Conservation (phyloP, 1,139 yeast species). For the Nakaseomyces delphensis region DNA sequence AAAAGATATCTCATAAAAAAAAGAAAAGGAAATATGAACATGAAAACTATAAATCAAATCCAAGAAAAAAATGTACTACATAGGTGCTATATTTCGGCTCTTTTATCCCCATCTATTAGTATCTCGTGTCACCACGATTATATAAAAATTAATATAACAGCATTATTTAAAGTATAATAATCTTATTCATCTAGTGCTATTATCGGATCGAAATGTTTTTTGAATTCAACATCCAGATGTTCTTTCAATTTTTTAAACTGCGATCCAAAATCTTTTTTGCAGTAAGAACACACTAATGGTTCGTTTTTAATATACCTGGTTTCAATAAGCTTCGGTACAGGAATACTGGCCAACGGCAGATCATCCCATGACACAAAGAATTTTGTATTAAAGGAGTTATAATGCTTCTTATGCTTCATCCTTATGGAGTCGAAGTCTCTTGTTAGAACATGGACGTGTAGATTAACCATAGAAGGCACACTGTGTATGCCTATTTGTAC, state of each 20-base stretch:
- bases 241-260: constrained; percentile 41
- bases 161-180: background rate
- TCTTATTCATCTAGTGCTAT: background rate
- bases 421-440: constrained; percentile 48
- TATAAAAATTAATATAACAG: background rate
- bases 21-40: too few relatives aligned
- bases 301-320: constrained; percentile 29
- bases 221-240: constrained; percentile 43
- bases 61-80: too few relatives aligned
- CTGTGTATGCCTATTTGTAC: constrained; percentile 63
- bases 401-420: constrained; percentile 58
- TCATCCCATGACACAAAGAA: constrained; percentile 53
- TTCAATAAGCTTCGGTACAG: constrained; percentile 26
- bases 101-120: too few relatives aligned
- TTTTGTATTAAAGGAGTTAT: constrained; percentile 56
- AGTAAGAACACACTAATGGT: constrained; percentile 44
- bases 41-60: too few relatives aligned
- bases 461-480: constrained; percentile 57
- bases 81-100: too few relatives aligned
- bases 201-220: constrained; percentile 16
- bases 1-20: too few relatives aligned
- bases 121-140: constrained; percentile 5
- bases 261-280: constrained; percentile 40
- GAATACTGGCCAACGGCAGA: constrained; percentile 30
- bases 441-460: constrained; percentile 68